phyloP scores from a whole-genome alignment of 345 rosid genomes.

The Raphanus raphanistrum region DNA sequence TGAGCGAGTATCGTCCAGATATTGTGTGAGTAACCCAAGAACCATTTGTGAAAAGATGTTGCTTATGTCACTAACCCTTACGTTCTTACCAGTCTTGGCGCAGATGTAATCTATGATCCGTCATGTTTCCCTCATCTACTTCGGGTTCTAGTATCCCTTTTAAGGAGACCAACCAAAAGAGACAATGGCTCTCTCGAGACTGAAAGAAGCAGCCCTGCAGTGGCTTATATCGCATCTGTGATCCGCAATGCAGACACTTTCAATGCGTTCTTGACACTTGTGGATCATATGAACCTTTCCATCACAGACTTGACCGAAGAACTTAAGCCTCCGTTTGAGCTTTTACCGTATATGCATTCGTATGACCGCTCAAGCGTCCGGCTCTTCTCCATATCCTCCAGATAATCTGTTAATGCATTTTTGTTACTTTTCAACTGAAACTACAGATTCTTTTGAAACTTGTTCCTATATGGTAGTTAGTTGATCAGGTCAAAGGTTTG shows the following conservation, averaged over 20 bases:
- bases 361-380: conserved; percentile 56
- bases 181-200: conserved; percentile 17
- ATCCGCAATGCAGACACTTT: conserved; percentile 72
- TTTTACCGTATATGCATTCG: conserved; percentile 67
- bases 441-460: conserved; percentile 45
- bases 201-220: conserved; percentile 13
- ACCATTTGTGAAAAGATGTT: conserved; percentile 1
- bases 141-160: conserved; percentile 53
- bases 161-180: conserved; percentile 36
- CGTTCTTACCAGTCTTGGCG: conserved; percentile 59
- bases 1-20: conserved; percentile 53
- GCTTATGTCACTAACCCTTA: conserved; percentile 7
- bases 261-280: conserved; percentile 51
- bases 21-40: conserved; percentile 52
- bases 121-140: conserved; percentile 71
- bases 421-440: conserved; percentile 39
- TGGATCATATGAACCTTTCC: conserved; percentile 50
- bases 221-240: conserved; percentile 74
- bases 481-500: conserved; percentile 9
- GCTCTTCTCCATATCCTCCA: conserved; percentile 47
- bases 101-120: conserved; percentile 78
- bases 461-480: conserved; percentile 35
- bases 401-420: conserved; percentile 22
- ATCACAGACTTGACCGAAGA: conserved; percentile 53
- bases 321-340: conserved; percentile 43